These are phyloP conservation scores for Bacterosira constricta DNA, from an alignment of 108 stramenopile species.

Conservation along the genomic window DNA sequence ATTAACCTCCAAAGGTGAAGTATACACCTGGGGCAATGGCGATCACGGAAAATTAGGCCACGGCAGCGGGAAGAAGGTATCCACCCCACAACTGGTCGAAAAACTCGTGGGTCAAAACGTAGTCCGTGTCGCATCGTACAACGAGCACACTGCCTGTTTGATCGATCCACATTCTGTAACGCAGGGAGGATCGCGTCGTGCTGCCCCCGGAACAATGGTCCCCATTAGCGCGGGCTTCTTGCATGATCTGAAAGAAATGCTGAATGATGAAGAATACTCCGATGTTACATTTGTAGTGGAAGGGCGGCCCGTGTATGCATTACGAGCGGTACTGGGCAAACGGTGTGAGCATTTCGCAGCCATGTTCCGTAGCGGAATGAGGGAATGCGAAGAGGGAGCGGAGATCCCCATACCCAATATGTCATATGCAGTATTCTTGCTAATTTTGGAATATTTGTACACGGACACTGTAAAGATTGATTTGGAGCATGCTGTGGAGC, in stretches of 20 bases:
- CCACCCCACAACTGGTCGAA: constrained; percentile 86
- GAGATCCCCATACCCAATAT: constrained; percentile 75
- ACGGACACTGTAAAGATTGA: constrained; percentile 91
- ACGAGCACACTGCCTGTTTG: constrained; percentile 96
- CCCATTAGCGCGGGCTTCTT: constrained; percentile 78
- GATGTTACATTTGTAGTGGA: constrained; percentile 96
- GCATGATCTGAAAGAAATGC: constrained; percentile 84
- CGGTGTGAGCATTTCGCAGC: constrained; percentile 96
- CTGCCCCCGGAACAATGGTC: constrained; percentile 55
- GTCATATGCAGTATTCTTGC: constrained; percentile 80
- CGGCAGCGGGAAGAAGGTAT: constrained; percentile 86
- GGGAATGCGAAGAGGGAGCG: constrained; percentile 68
- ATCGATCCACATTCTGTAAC: constrained; percentile 73
- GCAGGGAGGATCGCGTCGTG: constrained; percentile 57
- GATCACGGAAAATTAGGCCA: constrained; percentile 92
- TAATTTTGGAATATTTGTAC: constrained; percentile 94
- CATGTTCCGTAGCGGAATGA: constrained; percentile 96
- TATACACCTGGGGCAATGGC: constrained; percentile 87
- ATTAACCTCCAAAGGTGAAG: constrained; percentile 69
- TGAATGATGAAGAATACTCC: constrained; percentile 89
- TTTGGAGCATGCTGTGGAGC: constrained; percentile 87
- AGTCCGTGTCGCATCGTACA: constrained; percentile 95
- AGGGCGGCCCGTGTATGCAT: constrained; percentile 85
- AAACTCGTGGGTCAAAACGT: constrained; percentile 88
- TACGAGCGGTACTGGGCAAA: constrained; percentile 85